Percentiles rank a stretch among this genome's conserved stretches.
These are phyloP conservation scores for Agapanthus africanus DNA, from an alignment of 106 monocot species.

Conservation along the genomic window DNA sequence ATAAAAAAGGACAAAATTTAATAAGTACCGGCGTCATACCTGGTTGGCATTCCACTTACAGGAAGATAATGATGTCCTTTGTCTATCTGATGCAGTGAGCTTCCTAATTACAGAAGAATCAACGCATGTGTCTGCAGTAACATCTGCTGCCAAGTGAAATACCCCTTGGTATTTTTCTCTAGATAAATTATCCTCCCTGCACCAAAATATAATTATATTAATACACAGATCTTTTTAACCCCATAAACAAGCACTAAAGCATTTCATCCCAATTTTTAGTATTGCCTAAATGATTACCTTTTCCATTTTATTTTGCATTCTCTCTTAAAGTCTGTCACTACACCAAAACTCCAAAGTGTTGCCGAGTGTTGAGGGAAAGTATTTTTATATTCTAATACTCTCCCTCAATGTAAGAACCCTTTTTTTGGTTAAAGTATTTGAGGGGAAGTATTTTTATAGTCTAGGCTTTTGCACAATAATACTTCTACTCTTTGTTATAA, in stretches of 20 bases:
- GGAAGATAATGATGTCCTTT: slow-evolving; percentile 22
- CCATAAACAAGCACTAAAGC: not conserved
- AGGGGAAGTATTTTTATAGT: too few relatives aligned
- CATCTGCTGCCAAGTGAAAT: slow-evolving; percentile 32
- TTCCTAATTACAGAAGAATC: slow-evolving; percentile 38
- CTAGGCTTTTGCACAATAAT: too few relatives aligned
- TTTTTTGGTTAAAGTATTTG: too few relatives aligned
- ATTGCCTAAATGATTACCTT: not conserved
- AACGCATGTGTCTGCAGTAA: slow-evolving; percentile 34
- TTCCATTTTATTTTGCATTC: too few relatives aligned
- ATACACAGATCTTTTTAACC: not conserved
- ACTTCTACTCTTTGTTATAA: too few relatives aligned
- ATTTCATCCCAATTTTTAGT: not conserved
- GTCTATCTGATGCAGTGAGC: slow-evolving; percentile 31
- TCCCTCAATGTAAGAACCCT: too few relatives aligned
- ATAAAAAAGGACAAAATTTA: too few relatives aligned
- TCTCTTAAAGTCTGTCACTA: too few relatives aligned
- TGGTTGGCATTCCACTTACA: slow-evolving; percentile 59
- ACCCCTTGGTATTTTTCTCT: slow-evolving; percentile 20
- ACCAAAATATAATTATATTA: slow-evolving; percentile 1
- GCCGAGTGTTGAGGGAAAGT: too few relatives aligned
- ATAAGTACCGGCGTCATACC: too few relatives aligned
- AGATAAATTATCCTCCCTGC: slow-evolving; percentile 18
- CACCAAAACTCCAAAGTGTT: too few relatives aligned
- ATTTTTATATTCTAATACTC: too few relatives aligned